phyloP scores from a whole-genome alignment of 2,329 filamentous ascomycete genomes.

The Penicillium brasilianum region DNA sequence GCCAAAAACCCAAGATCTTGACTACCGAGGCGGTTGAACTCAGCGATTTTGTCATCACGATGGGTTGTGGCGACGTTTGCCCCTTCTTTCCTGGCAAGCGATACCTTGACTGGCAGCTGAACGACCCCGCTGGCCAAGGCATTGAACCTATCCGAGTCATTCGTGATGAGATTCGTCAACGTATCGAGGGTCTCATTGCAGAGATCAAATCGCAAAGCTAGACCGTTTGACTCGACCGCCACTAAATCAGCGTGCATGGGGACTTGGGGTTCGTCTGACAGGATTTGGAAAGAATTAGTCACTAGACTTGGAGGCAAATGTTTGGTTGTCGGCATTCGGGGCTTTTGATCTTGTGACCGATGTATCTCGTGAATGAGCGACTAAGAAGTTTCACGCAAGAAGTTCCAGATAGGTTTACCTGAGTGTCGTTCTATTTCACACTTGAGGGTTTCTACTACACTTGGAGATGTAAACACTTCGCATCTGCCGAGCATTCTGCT shows the following conservation, averaged over 20 bases:
- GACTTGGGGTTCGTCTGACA: neutral
- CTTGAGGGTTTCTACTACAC: too few species aligned
- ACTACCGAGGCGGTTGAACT: slow-evolving; percentile 29
- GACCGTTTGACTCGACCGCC: slow-evolving; percentile 2
- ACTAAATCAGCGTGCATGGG: neutral
- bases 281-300: neutral
- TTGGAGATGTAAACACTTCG: too few species aligned
- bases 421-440: too few species aligned
- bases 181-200: slow-evolving; percentile 26
- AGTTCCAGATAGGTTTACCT: too few species aligned
- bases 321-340: too few species aligned
- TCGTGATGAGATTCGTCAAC: slow-evolving; percentile 30
- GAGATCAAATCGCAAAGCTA: slow-evolving; percentile 14
- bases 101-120: slow-evolving; percentile 35
- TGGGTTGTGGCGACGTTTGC: slow-evolving; percentile 37
- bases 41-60: slow-evolving; percentile 35
- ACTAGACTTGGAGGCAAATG: neutral
- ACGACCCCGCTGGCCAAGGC: slow-evolving; percentile 33
- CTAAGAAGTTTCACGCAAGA: too few species aligned
- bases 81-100: slow-evolving; percentile 35
- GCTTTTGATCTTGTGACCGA: neutral
- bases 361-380: too few species aligned
- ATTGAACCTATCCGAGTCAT: slow-evolving; percentile 31
- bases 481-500: too few species aligned
- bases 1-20: slow-evolving; percentile 34